phyloP scores from a whole-genome alignment of 2,329 filamentous ascomycete genomes.

The Colletotrichum horii region DNA sequence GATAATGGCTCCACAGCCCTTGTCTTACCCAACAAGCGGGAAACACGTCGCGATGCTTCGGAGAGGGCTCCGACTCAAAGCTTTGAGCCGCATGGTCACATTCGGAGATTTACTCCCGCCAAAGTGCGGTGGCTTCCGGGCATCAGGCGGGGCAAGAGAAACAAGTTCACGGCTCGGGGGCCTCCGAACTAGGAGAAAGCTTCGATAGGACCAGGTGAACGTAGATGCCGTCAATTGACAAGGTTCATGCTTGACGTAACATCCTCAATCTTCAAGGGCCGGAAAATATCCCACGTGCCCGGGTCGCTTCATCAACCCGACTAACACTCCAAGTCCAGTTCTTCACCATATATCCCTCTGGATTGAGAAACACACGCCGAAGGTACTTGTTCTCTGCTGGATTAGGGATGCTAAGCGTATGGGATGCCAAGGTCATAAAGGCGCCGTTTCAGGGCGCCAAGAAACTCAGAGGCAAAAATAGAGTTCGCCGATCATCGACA shows the following conservation, averaged over 20 bases:
- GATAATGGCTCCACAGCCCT: background rate
- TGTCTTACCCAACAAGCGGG: background rate
- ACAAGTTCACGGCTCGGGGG: background rate
- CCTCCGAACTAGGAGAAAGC: background rate
- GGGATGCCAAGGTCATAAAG: conserved; percentile 4
- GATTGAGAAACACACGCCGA: background rate
- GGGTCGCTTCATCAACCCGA: background rate
- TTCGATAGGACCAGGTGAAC: background rate
- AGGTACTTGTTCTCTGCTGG: background rate
- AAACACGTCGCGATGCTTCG: background rate
- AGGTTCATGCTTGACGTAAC: background rate
- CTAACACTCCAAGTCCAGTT: background rate
- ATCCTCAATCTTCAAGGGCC: background rate
- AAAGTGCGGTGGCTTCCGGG: background rate
- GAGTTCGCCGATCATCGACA: background rate
- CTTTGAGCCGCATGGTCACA: background rate
- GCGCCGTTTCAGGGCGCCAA: conserved; percentile 8
- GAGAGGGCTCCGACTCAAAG: background rate
- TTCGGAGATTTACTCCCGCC: background rate
- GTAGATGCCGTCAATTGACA: background rate
- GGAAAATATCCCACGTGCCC: background rate
- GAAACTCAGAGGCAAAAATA: background rate
- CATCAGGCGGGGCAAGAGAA: background rate
- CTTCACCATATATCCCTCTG: too few species aligned
- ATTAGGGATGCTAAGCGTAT: background rate